A percentile compares a stretch with the other conserved stretches of the same genome.
phyloP scores from a whole-genome alignment of 140 eudicot genomes.

The Flaveria floridana region DNA sequence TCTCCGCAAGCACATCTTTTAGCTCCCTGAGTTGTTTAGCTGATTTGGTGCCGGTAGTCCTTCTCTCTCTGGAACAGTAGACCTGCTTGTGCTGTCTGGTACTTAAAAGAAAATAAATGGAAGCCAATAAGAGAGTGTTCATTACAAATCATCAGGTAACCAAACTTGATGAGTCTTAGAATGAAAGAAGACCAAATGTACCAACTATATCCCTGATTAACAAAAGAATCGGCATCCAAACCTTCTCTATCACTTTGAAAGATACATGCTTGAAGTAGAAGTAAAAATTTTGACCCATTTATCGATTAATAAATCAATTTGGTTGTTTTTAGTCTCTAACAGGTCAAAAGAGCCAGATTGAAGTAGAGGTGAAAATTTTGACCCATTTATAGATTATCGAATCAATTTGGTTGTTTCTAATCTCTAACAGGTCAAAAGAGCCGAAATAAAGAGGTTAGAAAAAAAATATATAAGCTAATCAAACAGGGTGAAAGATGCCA shows the following conservation, averaged over 20 bases:
- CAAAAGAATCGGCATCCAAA: too few relatives aligned
- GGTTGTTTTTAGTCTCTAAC: not conserved
- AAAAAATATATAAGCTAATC: not conserved
- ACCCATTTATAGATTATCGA: not conserved
- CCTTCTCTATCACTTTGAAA: not conserved
- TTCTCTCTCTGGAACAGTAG: slow-evolving; percentile 50
- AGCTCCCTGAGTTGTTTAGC: slow-evolving; percentile 41
- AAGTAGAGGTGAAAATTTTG: not conserved
- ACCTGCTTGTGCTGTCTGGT: slow-evolving; percentile 36
- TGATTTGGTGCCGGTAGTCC: slow-evolving; percentile 46
- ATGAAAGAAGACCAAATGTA: too few relatives aligned
- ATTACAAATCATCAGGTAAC: not conserved
- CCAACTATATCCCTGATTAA: too few relatives aligned
- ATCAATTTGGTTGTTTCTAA: not conserved
- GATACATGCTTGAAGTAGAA: not conserved
- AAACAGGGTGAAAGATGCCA: not conserved
- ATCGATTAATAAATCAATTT: not conserved
- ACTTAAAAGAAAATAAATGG: slow-evolving; percentile 22
- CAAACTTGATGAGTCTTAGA: not conserved
- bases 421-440: not conserved
- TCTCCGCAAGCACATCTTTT: slow-evolving; percentile 44
- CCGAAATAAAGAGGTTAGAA: not conserved
- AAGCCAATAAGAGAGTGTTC: not conserved
- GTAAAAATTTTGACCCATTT: not conserved
- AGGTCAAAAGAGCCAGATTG: not conserved